Conservation (phyloP, 2,329 filamentous ascomycete genomes). For the Byssochlamys sp. region DNA sequence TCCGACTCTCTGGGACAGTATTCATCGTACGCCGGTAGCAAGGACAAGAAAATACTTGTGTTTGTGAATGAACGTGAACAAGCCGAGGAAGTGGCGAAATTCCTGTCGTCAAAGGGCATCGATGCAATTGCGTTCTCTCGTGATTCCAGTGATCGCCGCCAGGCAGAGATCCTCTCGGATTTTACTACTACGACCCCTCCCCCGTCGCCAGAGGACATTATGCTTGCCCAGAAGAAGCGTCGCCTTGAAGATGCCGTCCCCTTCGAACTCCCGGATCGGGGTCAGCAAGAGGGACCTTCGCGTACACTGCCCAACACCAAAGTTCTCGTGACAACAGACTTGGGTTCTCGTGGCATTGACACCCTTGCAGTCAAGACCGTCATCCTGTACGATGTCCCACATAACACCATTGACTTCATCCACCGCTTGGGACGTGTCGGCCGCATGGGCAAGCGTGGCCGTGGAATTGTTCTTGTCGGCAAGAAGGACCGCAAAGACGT, state of each 20-base stretch:
- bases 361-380: constrained; percentile 85
- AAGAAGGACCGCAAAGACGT: constrained; percentile 83
- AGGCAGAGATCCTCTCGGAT: constrained; percentile 63
- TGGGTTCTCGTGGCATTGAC: constrained; percentile 87
- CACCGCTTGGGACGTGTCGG: constrained; percentile 87
- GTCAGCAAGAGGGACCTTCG: constrained; percentile 17
- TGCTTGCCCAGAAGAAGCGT: constrained; percentile 20
- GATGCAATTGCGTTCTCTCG: constrained; percentile 76
- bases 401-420: constrained; percentile 96
- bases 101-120: constrained; percentile 73
- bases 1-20: constrained; percentile 21
- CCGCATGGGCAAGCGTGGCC: constrained; percentile 79
- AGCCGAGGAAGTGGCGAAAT: constrained; percentile 69
- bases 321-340: constrained; percentile 86
- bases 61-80: constrained; percentile 96
- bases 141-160: constrained; percentile 68
- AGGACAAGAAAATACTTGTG: constrained; percentile 77
- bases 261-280: constrained; percentile 29
- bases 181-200: constrained; percentile 50
- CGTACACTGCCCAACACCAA: constrained; percentile 65
- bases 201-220: constrained; percentile 28
- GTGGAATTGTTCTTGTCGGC: constrained; percentile 82
- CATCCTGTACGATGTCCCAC: constrained; percentile 91
- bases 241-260: constrained; percentile 28
- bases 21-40: constrained; percentile 34